phyloP scores from a whole-genome alignment of 1,284 basidiomycete genomes.

The Sporisorium iseilematis-ciliati region DNA sequence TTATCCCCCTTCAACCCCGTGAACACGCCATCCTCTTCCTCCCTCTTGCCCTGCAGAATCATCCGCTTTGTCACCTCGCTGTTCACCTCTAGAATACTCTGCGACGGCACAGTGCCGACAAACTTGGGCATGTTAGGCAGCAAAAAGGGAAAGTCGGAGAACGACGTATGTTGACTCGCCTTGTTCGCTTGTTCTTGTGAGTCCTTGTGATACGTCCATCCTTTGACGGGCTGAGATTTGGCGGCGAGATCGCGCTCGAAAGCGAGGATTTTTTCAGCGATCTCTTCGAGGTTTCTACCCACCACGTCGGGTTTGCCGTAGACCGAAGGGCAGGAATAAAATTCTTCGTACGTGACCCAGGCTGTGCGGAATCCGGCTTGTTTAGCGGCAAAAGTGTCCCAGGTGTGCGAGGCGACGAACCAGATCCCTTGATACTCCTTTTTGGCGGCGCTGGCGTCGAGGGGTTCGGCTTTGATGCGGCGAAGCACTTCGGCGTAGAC shows the following conservation, averaged over 20 bases:
- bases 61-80: constrained; percentile 27
- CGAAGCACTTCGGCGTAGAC: constrained; percentile 55
- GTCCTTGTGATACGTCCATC: constrained; percentile 36
- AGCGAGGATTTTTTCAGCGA: constrained; percentile 51
- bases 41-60: constrained; percentile 30
- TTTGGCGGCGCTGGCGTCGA: constrained; percentile 31
- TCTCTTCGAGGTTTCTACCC: constrained; percentile 50
- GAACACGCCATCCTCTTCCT: constrained; percentile 42
- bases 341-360: constrained; percentile 64
- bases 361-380: constrained; percentile 57
- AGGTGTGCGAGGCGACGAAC: constrained; percentile 64
- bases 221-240: constrained; percentile 4
- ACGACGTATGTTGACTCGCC: constrained; percentile 56
- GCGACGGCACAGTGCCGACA: constrained; percentile 29
- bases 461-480: constrained; percentile 27
- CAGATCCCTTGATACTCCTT: constrained; percentile 50
- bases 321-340: constrained; percentile 44
- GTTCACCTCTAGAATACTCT: constrained; percentile 35
- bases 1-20: constrained; percentile 23
- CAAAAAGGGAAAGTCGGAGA: constrained; percentile 61
- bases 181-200: constrained; percentile 20
- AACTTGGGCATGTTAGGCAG: constrained; percentile 51
- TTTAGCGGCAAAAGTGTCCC: constrained; percentile 48
- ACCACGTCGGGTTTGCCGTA: constrained; percentile 59
- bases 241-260: constrained; percentile 38